Evolutionary conservation across 1,284 basidiomycete species (phyloP), one percentile per base, ranked within the genome.

Genomic region (Fomes fomentarius): DNA sequence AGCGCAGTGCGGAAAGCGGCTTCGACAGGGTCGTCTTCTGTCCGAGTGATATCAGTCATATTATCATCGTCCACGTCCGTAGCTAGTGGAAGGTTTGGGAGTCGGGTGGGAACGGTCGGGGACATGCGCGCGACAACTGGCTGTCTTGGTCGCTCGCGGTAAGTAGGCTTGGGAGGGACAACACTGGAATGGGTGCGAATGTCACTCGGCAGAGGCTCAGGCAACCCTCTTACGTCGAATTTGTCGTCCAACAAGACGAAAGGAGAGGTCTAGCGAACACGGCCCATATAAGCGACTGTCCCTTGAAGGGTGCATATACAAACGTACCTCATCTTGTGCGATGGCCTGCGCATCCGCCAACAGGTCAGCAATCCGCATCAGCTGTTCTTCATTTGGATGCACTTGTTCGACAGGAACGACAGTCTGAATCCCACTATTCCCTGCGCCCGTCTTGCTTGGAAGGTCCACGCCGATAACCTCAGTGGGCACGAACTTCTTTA

Each of bases 371-470:
- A 98, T 91, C 54, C 96, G 82, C 93, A 97, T 96, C 44, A 98
- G 75, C 65, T 96, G 92, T 75, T 96, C 94, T 63, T 94, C 94
- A 63, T 97, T 98, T 2, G 96, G 96, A 74, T 97, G 96, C 8
- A 89, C 86, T 51, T 84, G 81, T 51, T 84, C 82, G 45, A 73
- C 69, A 10, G 66, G 53, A 34, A 52, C 48, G 8, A 40, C 39
- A 11, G 28, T 30, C 12, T 60, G 54, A 14, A 47, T 15, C 19
- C 14, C 47, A 8, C 34, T 25, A 31, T 22, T 57, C 4, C 38
- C 15, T 8, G 49, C 21, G 15, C 53, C 59, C 28, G 22, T 56
- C 60, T 45, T 66, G 35, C 31, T 58, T 25, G 52, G 56, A 17
- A 60, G 65, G 11, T 59, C 62, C 66, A 74, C 69, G 7, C 63